Evolutionary conservation across 768 basidiomycete genomes (phyloP), one percentile per base, ranked within the genome.

Genomic region (Leccinellum rugosiceps): DNA sequence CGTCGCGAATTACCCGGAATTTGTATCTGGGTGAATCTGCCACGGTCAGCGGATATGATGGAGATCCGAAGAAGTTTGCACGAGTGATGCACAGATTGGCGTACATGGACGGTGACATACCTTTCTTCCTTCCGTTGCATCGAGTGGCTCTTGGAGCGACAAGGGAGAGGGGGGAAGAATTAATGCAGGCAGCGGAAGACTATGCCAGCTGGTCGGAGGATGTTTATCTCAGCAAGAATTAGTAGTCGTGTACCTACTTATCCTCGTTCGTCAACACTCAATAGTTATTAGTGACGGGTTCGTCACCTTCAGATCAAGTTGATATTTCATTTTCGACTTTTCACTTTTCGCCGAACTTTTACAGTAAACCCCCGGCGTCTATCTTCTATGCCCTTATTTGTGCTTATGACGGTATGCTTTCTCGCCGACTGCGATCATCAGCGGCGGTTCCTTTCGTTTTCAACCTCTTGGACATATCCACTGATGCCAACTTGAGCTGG

Each of bases 161-260:
- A 46, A 68, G 52, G 43, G 45, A 31, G 32, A 70, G 25, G 41
- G 69, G 69, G 21, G 52, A 70, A n/a, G 54, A 23, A 30, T 57
- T 68, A 14, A 63, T 69, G 21, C 57, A 44, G 31, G 35, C 69
- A 9, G 68, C 58, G 23, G 58, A 68, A 53, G 52, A 68, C 47
- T 70, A 70, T 19, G 69, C 65, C 34, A 58, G 53, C 54, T 68
- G 68, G 68, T 70, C 68, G 6, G 64, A 68, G 21, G 58, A 70
- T 47, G 52, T 70, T 53, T 68, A 70, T 47, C 60, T 32, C 31
- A 7, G 17, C 35, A 38, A 38, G 35, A 38, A 38, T n/a, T 38
- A 38, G 17, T 38, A 38, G 17, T 17, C 8, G 35, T 35, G 35
- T 35, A 35, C 15, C 34, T 35, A 7, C 3, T 15, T 35, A 17